phyloP scores from a whole-genome alignment of 495 filamentous ascomycete genomes.

The Daldinia bambusicola region DNA sequence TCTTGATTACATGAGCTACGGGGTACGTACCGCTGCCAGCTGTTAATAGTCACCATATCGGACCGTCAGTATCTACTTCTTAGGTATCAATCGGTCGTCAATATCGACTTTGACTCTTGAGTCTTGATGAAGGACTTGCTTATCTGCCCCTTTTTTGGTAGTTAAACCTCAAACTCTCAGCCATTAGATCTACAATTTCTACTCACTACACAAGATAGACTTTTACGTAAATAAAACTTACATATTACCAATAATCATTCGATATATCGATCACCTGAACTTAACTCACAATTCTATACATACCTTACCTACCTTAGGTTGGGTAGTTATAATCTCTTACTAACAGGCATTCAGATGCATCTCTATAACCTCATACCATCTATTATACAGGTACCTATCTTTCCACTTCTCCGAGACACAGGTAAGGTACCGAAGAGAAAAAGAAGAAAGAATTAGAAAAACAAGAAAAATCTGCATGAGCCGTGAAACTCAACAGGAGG shows the following conservation, averaged over 20 bases:
- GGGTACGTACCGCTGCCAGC: neutral
- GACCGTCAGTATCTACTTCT: conserved; percentile 8
- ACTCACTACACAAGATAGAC: neutral
- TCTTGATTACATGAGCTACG: neutral
- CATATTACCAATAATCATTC: too few relatives aligned
- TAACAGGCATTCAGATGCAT: neutral
- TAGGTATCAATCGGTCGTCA: neutral
- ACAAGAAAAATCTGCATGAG: conserved; percentile 1
- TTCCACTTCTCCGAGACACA: neutral
- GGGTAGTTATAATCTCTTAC: too few relatives aligned
- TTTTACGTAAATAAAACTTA: neutral
- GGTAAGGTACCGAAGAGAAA: conserved; percentile 2
- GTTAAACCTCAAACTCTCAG: neutral
- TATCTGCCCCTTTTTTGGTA: conserved; percentile 5
- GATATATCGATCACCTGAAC: too few relatives aligned
- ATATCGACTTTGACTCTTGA: neutral
- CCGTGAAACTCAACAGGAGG: conserved; percentile 9
- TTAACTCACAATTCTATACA: too few relatives aligned
- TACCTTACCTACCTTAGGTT: too few relatives aligned
- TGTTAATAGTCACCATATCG: conserved; percentile 6
- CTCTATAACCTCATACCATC: neutral
- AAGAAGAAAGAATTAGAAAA: neutral
- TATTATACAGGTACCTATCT: neutral
- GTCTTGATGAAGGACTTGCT: too few relatives aligned
- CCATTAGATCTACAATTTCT: neutral